Conservation (phyloP, 306 rosid species). For the Oemleria cerasiformis region DNA sequence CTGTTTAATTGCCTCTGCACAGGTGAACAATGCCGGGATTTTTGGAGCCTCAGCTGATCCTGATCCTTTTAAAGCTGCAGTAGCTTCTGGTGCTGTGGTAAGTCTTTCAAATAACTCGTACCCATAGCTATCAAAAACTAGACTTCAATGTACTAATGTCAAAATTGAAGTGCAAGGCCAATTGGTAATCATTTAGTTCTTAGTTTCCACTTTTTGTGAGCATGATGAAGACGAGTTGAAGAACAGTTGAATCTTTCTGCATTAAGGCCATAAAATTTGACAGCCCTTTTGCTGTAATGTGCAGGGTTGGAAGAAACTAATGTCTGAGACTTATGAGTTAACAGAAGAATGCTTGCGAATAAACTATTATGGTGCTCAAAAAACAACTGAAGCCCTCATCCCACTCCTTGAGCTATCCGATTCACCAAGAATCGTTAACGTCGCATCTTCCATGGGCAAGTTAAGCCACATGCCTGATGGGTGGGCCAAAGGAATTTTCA, state of each 20-base stretch:
- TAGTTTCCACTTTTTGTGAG: background rate
- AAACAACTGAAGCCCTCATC: conserved; percentile 30
- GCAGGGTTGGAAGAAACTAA: conserved; percentile 29
- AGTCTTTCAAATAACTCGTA: background rate
- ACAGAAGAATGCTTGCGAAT: conserved; percentile 40
- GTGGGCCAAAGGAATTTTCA: conserved; percentile 12
- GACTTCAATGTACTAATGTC: background rate
- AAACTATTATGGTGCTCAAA: conserved; percentile 51
- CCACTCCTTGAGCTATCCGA: conserved; percentile 49
- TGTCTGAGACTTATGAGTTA: conserved; percentile 32
- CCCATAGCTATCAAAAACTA: no score
- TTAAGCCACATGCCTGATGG: conserved; percentile 35
- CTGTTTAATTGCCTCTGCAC: background rate
- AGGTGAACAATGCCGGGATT: conserved; percentile 56
- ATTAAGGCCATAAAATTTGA: background rate
- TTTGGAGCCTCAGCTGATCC: conserved; percentile 23
- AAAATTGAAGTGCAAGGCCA: background rate
- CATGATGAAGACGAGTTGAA: no score
- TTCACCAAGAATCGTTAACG: conserved; percentile 51
- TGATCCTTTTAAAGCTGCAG: conserved; percentile 22
- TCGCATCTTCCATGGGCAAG: conserved; percentile 32
- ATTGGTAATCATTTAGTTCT: no score
- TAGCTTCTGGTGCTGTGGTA: background rate
- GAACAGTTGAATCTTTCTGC: background rate
- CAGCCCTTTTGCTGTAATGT: background rate